These are phyloP conservation scores for Colletotrichum sp. DNA, from an alignment of 2,329 filamentous ascomycete genomes.

Conservation along the genomic window DNA sequence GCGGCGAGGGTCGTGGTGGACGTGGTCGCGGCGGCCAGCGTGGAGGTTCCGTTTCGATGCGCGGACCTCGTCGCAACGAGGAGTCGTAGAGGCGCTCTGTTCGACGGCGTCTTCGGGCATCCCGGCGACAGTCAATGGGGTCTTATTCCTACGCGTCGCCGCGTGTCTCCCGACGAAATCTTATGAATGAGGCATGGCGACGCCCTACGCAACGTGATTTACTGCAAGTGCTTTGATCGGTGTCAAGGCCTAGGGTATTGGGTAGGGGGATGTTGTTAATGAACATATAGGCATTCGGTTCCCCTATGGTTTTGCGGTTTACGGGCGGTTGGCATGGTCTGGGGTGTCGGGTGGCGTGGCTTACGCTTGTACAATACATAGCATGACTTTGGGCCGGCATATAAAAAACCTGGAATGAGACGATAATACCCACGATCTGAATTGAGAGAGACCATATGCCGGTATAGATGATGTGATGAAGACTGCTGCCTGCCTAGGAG, in stretches of 20 bases:
- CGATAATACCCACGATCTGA: constrained; percentile 13
- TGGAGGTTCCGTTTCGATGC: constrained; percentile 35
- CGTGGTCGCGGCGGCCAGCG: constrained; percentile 43
- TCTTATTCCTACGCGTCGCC: constrained; percentile 31
- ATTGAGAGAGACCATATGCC: neutral
- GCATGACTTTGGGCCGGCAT: constrained; percentile 22
- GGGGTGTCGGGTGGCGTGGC: constrained; percentile 21
- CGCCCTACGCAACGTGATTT: constrained; percentile 25
- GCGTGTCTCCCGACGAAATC: constrained; percentile 33
- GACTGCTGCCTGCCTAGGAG: neutral
- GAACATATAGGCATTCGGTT: constrained; percentile 18
- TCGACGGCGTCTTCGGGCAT: constrained; percentile 15
- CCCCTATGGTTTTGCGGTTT: constrained; percentile 15
- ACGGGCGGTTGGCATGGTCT: constrained; percentile 20
- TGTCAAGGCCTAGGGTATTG: constrained; percentile 15
- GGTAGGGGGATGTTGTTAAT: constrained; percentile 12
- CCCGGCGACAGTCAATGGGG: constrained; percentile 27
- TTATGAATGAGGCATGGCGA: constrained; percentile 47
- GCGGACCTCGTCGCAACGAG: constrained; percentile 42
- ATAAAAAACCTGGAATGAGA: constrained; percentile 22
- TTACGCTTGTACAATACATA: constrained; percentile 22
- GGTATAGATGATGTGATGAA: neutral
- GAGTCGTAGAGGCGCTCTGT: constrained; percentile 37
- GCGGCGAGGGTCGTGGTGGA: constrained; percentile 51
- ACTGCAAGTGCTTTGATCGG: constrained; percentile 16